Conservation (phyloP, 2,329 filamentous ascomycete species). For the Hypocreales sp. region DNA sequence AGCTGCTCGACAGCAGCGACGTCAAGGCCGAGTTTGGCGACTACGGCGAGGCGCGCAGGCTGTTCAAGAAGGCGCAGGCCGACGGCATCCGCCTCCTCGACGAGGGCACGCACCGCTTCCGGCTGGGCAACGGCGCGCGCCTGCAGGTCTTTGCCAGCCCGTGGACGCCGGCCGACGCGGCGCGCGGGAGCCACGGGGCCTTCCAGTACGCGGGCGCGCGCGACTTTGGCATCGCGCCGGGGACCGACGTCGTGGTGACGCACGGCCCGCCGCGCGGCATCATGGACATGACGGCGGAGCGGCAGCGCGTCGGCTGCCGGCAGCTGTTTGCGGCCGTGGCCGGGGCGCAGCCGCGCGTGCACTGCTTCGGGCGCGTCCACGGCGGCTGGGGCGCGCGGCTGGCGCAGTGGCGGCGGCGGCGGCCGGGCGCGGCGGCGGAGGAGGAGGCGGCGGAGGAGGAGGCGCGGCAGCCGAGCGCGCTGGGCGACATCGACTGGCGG, state of each 20-base stretch:
- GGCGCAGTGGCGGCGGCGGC: slow-evolving; percentile 25
- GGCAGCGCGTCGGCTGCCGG: slow-evolving; percentile 14
- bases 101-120: slow-evolving; percentile 24
- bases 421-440: slow-evolving; percentile 20
- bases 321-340: slow-evolving; percentile 14
- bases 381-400: slow-evolving; percentile 22
- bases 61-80: slow-evolving; percentile 11
- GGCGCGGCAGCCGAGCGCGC: too few species aligned
- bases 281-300: slow-evolving; percentile 18
- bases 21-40: slow-evolving; percentile 18
- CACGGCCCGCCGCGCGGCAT: slow-evolving; percentile 23
- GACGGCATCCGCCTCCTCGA: slow-evolving; percentile 23
- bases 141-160: slow-evolving; percentile 29
- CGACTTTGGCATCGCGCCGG: slow-evolving; percentile 10
- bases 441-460: too few species aligned
- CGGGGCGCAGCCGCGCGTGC: slow-evolving; percentile 13
- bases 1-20: slow-evolving; percentile 2
- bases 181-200: slow-evolving; percentile 15
- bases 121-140: slow-evolving; percentile 21
- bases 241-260: slow-evolving; percentile 16
- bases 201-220: slow-evolving; percentile 25
- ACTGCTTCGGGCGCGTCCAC: slow-evolving; percentile 22
- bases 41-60: slow-evolving; percentile 15
- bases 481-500: slow-evolving; percentile 31
- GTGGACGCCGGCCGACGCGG: slow-evolving; percentile 19